Conservation (phyloP, 2,329 filamentous ascomycete species). For the Aspergillus sp. region DNA sequence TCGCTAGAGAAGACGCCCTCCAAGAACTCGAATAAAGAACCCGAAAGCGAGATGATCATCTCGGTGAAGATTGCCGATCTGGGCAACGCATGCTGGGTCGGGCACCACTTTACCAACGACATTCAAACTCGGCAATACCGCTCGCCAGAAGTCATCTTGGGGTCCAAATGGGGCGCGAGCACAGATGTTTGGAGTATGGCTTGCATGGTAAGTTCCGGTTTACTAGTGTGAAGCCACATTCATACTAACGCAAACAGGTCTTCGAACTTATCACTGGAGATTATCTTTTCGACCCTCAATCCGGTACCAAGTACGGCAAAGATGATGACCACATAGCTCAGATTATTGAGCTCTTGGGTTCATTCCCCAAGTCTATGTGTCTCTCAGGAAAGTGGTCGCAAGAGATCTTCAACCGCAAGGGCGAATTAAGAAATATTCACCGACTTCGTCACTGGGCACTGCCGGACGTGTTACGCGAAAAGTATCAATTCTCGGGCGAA, state of each 20-base stretch:
- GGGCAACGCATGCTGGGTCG: slow-evolving; percentile 97
- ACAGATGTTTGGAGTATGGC: slow-evolving; percentile 99
- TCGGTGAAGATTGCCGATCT: slow-evolving; percentile 98
- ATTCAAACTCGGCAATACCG: slow-evolving; percentile 97
- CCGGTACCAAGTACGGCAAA: slow-evolving; percentile 97
- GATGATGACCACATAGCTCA: slow-evolving; percentile 99
- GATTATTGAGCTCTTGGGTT: slow-evolving; percentile 92
- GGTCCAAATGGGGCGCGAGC: slow-evolving; percentile 97
- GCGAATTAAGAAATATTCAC: slow-evolving; percentile 95
- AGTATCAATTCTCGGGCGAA: slow-evolving; percentile 87
- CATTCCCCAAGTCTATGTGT: slow-evolving; percentile 87
- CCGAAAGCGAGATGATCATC: slow-evolving; percentile 61
- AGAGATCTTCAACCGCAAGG: slow-evolving; percentile 97
- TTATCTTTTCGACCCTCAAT: slow-evolving; percentile 97
- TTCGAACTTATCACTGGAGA: slow-evolving; percentile 98
- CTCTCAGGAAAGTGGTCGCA: slow-evolving; percentile 94
- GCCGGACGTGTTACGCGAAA: slow-evolving; percentile 85
- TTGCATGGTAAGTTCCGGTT: slow-evolving; percentile 69
- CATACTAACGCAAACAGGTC: slow-evolving; percentile 50
- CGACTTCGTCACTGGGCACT: slow-evolving; percentile 92
- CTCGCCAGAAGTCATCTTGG: slow-evolving; percentile 93
- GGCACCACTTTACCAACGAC: slow-evolving; percentile 98
- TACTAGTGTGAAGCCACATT: background rate
- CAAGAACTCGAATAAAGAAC: slow-evolving; percentile 22
- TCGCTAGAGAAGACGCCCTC: slow-evolving; percentile 70